phyloP scores from a whole-genome alignment of 1,284 basidiomycete genomes.

The Rugosomyces carneus region DNA sequence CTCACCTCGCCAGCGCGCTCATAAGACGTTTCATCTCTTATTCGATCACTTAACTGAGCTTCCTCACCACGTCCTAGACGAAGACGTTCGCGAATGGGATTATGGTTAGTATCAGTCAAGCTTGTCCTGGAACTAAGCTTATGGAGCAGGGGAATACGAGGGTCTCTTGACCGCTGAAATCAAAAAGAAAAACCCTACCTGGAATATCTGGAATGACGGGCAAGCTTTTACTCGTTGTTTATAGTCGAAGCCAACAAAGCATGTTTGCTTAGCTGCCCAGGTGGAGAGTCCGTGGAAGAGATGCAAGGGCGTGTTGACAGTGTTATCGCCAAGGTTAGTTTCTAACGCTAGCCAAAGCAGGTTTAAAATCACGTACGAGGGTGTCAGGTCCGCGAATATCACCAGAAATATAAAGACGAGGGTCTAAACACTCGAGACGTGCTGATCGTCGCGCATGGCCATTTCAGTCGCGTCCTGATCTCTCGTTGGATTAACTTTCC shows the following conservation, averaged over 20 bases:
- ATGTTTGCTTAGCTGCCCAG: slow-evolving; percentile 59
- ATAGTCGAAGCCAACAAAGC: slow-evolving; percentile 3
- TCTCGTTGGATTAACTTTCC: slow-evolving; percentile 74
- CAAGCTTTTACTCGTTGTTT: slow-evolving; percentile 20
- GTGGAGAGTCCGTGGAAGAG: slow-evolving; percentile 76
- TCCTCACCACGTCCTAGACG: slow-evolving; percentile 55
- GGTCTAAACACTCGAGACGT: slow-evolving; percentile 64
- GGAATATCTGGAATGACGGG: slow-evolving; percentile 84
- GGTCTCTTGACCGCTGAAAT: slow-evolving; percentile 77
- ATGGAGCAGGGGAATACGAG: slow-evolving; percentile 65
- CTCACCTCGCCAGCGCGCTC: slow-evolving; percentile 81
- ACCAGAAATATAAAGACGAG: slow-evolving; percentile 64
- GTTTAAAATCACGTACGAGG: background rate
- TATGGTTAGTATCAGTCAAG: slow-evolving; percentile 46
- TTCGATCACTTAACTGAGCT: slow-evolving; percentile 49
- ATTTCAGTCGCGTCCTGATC: slow-evolving; percentile 83
- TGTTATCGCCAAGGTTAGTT: slow-evolving; percentile 60
- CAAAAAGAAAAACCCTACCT: slow-evolving; percentile 55
- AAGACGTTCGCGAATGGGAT: slow-evolving; percentile 79
- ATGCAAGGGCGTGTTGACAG: slow-evolving; percentile 76
- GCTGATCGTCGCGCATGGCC: slow-evolving; percentile 73
- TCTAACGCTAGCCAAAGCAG: background rate
- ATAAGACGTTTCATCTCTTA: slow-evolving; percentile 78
- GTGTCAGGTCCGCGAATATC: slow-evolving; percentile 70
- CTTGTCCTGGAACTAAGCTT: background rate